These are phyloP conservation scores for Dalbergia oliveri DNA, from an alignment of 306 rosid genomes.

Conservation along the genomic window DNA sequence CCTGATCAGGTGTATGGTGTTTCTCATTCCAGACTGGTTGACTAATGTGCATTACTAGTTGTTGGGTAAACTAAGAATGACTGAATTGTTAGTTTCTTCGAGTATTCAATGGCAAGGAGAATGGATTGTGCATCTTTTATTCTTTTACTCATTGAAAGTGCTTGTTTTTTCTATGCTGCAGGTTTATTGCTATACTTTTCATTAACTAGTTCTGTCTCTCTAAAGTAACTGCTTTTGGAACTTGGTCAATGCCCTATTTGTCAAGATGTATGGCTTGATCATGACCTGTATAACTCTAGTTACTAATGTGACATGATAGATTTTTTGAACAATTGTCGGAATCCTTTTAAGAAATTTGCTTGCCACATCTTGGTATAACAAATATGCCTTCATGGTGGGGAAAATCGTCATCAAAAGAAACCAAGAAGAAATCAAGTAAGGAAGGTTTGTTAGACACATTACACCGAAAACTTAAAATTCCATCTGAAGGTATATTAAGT, in stretches of 20 bases:
- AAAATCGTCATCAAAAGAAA: conserved; percentile 85
- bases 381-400: conserved; percentile 96
- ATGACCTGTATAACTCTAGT: conserved; percentile 38
- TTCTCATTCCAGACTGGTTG: neutral
- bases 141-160: conserved; percentile 45
- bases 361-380: conserved; percentile 48
- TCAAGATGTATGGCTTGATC: conserved; percentile 49
- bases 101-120: conserved; percentile 19
- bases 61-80: conserved; percentile 16
- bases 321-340: conserved; percentile 46
- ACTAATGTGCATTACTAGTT: conserved; percentile 28
- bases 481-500: conserved; percentile 77
- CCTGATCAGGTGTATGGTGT: conserved; percentile 14
- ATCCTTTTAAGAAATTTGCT: conserved; percentile 41
- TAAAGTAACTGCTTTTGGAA: conserved; percentile 43
- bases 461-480: conserved; percentile 74
- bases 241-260: conserved; percentile 43
- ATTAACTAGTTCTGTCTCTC: conserved; percentile 24
- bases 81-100: conserved; percentile 27
- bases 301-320: conserved; percentile 48
- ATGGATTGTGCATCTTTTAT: neutral
- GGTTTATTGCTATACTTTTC: conserved; percentile 43
- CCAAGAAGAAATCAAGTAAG: conserved; percentile 81
- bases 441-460: conserved; percentile 83
- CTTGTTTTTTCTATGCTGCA: conserved; percentile 52